Percentiles rank a stretch among this genome's conserved stretches.
These are phyloP conservation scores for Aureobasidium lini DNA, from an alignment of 2,329 filamentous ascomycete genomes.

Conservation along the genomic window DNA sequence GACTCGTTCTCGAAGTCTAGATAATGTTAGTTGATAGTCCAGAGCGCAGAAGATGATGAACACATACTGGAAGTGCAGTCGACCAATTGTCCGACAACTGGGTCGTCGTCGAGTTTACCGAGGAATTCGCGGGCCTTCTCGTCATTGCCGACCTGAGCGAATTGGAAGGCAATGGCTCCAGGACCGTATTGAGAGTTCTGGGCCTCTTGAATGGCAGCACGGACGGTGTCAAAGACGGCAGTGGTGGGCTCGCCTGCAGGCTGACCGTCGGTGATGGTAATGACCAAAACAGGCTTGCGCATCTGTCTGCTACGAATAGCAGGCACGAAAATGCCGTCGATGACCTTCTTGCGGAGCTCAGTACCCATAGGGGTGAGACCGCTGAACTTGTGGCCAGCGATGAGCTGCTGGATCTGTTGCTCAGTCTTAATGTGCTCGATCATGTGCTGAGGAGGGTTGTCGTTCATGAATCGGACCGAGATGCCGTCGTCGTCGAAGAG, in stretches of 20 bases:
- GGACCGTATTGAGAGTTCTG: constrained; percentile 45
- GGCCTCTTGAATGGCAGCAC: constrained; percentile 46
- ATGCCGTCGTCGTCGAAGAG: constrained; percentile 65
- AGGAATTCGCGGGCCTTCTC: constrained; percentile 57
- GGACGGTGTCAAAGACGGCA: constrained; percentile 51
- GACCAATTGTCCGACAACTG: constrained; percentile 52
- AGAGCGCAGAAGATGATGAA: not conserved
- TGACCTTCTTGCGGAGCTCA: constrained; percentile 53
- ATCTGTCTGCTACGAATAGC: constrained; percentile 47
- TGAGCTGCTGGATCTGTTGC: constrained; percentile 51
- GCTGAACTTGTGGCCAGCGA: constrained; percentile 53
- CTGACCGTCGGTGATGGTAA: constrained; percentile 60
- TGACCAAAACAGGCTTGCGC: constrained; percentile 57
- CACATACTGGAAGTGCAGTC: constrained; percentile 62
- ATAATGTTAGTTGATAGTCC: constrained; percentile 12
- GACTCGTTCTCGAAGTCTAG: constrained; percentile 60
- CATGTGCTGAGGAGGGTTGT: constrained; percentile 39
- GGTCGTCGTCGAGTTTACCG: constrained; percentile 56
- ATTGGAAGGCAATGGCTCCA: constrained; percentile 56
- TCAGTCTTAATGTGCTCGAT: constrained; percentile 50
- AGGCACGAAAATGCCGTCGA: constrained; percentile 52
- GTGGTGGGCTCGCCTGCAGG: constrained; percentile 54
- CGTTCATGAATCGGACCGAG: constrained; percentile 64
- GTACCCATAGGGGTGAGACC: constrained; percentile 62
- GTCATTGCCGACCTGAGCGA: constrained; percentile 63